These are phyloP conservation scores for Neonectria coccinea DNA, from an alignment of 2,329 filamentous ascomycete species.

Conservation along the genomic window DNA sequence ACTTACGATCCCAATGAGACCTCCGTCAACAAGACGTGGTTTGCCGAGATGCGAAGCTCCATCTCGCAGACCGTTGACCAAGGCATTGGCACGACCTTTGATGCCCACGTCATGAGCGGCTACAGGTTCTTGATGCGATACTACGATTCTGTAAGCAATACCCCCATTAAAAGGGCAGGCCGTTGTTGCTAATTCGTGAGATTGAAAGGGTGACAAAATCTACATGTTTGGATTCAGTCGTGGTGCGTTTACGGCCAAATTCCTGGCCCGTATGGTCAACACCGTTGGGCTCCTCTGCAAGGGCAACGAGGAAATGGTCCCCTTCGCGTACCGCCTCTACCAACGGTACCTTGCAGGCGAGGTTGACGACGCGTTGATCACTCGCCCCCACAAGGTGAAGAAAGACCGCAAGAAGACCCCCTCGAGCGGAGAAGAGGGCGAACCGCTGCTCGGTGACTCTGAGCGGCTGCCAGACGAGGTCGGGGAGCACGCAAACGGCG, in stretches of 20 bases:
- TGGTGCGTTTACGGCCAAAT: slow-evolving; percentile 65
- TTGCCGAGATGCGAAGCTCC: slow-evolving; percentile 51
- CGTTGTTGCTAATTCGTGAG: slow-evolving; percentile 6
- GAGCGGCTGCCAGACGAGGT: background rate
- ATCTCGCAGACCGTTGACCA: slow-evolving; percentile 57
- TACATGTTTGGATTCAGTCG: slow-evolving; percentile 67
- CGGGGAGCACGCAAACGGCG: background rate
- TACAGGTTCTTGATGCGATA: slow-evolving; percentile 68
- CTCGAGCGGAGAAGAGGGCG: slow-evolving; percentile 43
- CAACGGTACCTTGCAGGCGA: slow-evolving; percentile 56
- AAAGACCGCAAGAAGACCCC: background rate
- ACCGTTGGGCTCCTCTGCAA: slow-evolving; percentile 61
- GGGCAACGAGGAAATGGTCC: slow-evolving; percentile 66
- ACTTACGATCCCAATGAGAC: slow-evolving; percentile 60
- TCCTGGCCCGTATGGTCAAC: slow-evolving; percentile 64
- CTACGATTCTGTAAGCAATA: slow-evolving; percentile 54
- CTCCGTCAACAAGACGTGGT: slow-evolving; percentile 53
- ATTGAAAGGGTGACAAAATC: slow-evolving; percentile 58
- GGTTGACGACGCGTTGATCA: slow-evolving; percentile 47
- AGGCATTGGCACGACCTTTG: slow-evolving; percentile 60
- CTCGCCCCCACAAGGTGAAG: slow-evolving; percentile 22
- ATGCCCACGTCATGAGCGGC: slow-evolving; percentile 63
- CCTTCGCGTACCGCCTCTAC: slow-evolving; percentile 60
- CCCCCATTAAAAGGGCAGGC: background rate
- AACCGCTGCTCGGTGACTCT: slow-evolving; percentile 38